These are phyloP conservation scores for Ceratocystis cubensis DNA, from an alignment of 2,329 filamentous ascomycete species.

Conservation along the genomic window DNA sequence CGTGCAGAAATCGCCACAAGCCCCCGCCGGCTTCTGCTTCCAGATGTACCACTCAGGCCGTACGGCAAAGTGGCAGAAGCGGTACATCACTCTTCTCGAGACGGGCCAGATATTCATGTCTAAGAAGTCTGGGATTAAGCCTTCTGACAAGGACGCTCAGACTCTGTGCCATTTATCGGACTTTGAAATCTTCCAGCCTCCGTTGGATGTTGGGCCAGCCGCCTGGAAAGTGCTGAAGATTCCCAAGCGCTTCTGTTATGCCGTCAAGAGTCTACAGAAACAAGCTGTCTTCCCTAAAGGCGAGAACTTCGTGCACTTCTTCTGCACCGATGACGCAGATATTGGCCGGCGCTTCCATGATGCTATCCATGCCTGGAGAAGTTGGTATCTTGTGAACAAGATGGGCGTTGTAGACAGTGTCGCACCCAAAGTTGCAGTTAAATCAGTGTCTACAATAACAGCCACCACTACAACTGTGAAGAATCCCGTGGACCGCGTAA, in stretches of 20 bases:
- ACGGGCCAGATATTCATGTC: constrained; percentile 61
- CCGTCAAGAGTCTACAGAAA: constrained; percentile 86
- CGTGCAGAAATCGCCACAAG: constrained; percentile 45
- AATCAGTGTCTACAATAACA: neutral
- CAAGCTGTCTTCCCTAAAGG: constrained; percentile 68
- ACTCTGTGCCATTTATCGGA: constrained; percentile 78
- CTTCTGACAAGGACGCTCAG: constrained; percentile 51
- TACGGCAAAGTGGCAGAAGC: constrained; percentile 79
- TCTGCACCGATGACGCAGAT: constrained; percentile 61
- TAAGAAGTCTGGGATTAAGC: constrained; percentile 53
- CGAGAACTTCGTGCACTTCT: constrained; percentile 84
- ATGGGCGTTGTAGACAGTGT: constrained; percentile 34
- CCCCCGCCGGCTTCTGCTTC: constrained; percentile 54
- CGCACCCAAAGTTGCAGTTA: constrained; percentile 16
- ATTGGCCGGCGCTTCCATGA: constrained; percentile 58
- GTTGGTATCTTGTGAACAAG: constrained; percentile 76
- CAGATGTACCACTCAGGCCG: constrained; percentile 70
- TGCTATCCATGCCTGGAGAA: constrained; percentile 68
- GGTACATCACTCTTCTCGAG: constrained; percentile 58
- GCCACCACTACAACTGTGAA: neutral
- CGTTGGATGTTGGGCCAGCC: constrained; percentile 25
- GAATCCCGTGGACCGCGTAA: constrained; percentile 5
- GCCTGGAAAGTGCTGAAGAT: constrained; percentile 57
- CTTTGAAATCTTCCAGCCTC: constrained; percentile 80
- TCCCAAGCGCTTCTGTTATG: constrained; percentile 75